Percentiles rank a stretch among this genome's conserved stretches.
Evolutionary conservation across 2,329 filamentous ascomycete genomes (phyloP).

Genomic region (Monilinia aucupariae): DNA sequence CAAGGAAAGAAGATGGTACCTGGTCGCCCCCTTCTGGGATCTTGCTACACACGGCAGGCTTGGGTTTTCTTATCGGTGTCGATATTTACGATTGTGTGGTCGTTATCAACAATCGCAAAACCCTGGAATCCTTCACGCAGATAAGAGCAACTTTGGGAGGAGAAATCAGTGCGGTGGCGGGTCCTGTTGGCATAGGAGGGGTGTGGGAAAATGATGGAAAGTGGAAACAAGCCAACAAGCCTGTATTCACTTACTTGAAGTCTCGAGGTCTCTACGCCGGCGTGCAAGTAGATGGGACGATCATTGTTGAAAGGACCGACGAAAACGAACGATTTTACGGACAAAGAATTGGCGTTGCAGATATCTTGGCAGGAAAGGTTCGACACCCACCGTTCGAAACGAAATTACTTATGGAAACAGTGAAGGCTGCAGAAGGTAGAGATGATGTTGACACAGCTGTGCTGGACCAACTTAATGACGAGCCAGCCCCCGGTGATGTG

Average conservation of each 20-base stretch:
- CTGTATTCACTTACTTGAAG: constrained; percentile 83
- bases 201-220: constrained; percentile 33
- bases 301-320: constrained; percentile 79
- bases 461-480: constrained; percentile 56
- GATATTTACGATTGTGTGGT: constrained; percentile 95
- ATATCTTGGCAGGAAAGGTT: constrained; percentile 48
- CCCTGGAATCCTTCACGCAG: constrained; percentile 76
- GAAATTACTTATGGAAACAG: constrained; percentile 56
- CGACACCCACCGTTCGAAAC: constrained; percentile 36
- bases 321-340: constrained; percentile 86
- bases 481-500: constrained; percentile 72
- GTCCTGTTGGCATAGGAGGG: constrained; percentile 60
- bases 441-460: constrained; percentile 64
- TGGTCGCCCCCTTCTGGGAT: constrained; percentile 92
- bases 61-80: constrained; percentile 85
- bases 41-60: constrained; percentile 78
- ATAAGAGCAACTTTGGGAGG: constrained; percentile 74
- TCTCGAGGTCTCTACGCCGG: constrained; percentile 84
- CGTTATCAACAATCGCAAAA: constrained; percentile 80
- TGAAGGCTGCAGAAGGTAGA: constrained; percentile 84
- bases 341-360: constrained; percentile 53
- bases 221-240: constrained; percentile 53
- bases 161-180: constrained; percentile 70
- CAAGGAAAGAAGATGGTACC: constrained; percentile 72
- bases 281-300: constrained; percentile 79